Evolutionary conservation across 192 early-diverging fungal genomes (phyloP), one percentile per base, ranked within the genome.

Genomic region (Mortierella hygrophila): DNA sequence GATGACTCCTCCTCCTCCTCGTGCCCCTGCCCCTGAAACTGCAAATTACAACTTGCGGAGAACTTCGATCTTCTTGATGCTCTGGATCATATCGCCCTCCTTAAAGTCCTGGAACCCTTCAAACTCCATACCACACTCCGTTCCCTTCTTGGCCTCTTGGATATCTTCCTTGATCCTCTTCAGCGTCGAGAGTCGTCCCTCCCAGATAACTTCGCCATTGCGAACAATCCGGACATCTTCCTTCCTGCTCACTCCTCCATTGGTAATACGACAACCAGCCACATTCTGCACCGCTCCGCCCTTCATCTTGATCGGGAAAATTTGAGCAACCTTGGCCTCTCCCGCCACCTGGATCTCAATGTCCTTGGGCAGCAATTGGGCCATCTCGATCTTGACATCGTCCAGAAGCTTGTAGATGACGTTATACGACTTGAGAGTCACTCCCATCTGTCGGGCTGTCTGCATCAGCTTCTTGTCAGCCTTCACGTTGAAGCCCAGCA

Each of bases 321-420:
- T 75, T 77, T 97, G 94, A 52, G 94, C 90, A 42, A 98, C 90
- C 8, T 93, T 93, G 13, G 98, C 98, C 80, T 99, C 97, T 40
- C 97, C 97, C 41, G 91, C 90, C n/a, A 97, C 92, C 70, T 96
- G 94, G 23, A 92, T 94, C 65, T 94, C 89, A 38, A 94, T 84
- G 46, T 96, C 92, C 16, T 97, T 96, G 73, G 97, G 95, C 41
- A 99, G 90, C 40, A 95, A 89, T 37, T 93, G 92, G 11, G 91
- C 87, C 87, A 99, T 88, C 63, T 92, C 80, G 57, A 93, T 90
- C 89, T 98, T 97, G 47, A 98, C 89, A 72, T 96, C 94, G 78
- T 99, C 98, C 57, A 99, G 78, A n/a, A 99, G 90, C 77, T 95
- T 93, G 90, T 99, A 99, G 74, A 99, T 98, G 74, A 99, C 92